A percentile compares a stretch with the other conserved stretches of the same genome.
Conservation (phyloP, 1,139 yeast genomes). For the Eremothecium gossypii region DNA sequence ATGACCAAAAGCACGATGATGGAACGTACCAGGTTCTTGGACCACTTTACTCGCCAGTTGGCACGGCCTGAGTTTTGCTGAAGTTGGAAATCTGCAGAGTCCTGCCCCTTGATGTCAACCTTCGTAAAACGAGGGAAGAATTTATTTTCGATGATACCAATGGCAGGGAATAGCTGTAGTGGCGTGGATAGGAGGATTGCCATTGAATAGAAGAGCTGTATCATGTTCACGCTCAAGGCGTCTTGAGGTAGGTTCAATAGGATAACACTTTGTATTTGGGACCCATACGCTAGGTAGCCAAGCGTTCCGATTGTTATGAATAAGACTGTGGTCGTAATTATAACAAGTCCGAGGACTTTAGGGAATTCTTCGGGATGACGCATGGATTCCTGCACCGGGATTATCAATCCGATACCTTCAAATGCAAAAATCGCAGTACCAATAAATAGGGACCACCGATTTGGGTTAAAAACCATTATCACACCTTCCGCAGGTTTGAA, state of each 20-base stretch:
- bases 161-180: slow-evolving; percentile 67
- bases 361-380: slow-evolving; percentile 64
- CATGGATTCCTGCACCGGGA: slow-evolving; percentile 75
- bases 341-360: slow-evolving; percentile 48
- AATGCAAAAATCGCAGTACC: slow-evolving; percentile 79
- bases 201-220: slow-evolving; percentile 57
- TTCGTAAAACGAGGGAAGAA: slow-evolving; percentile 38
- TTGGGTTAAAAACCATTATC: slow-evolving; percentile 42
- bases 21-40: slow-evolving; percentile 50
- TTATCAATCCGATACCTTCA: slow-evolving; percentile 71
- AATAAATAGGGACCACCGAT: slow-evolving; percentile 61
- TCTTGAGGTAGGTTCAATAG: slow-evolving; percentile 61
- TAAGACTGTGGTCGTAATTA: slow-evolving; percentile 47
- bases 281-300: slow-evolving; percentile 66
- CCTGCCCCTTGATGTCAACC: slow-evolving; percentile 12
- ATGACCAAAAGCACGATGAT: slow-evolving; percentile 46
- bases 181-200: slow-evolving; percentile 74
- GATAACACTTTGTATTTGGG: slow-evolving; percentile 55
- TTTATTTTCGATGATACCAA: slow-evolving; percentile 57
- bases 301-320: slow-evolving; percentile 56
- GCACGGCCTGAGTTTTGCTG: slow-evolving; percentile 44
- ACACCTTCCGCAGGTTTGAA: slow-evolving; percentile 27
- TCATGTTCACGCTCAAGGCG: slow-evolving; percentile 52
- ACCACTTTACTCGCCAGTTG: slow-evolving; percentile 50
- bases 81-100: neutral